Evolutionary conservation across 352 stramenopile genomes (phyloP), one percentile per base, ranked within the genome.

Genomic region (Phytopythium oedochilum): DNA sequence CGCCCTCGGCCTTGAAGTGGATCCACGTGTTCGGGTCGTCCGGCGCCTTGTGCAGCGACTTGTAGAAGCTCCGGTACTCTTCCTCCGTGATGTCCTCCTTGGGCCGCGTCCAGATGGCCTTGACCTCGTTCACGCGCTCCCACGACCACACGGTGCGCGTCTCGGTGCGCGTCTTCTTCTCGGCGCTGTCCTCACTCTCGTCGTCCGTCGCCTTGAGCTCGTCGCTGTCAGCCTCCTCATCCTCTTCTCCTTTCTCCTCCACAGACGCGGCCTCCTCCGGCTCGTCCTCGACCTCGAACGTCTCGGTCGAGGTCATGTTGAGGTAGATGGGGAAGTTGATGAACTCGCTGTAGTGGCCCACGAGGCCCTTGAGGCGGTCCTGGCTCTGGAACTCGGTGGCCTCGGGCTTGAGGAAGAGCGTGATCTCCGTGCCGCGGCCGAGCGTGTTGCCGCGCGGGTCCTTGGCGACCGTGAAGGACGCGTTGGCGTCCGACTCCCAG

Each of bases 271-370:
- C 77, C 8, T 73, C 64, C n/a, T 66, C 71, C n/a, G 80, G 61
- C 26, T 78, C 71, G 6, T 74, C 71, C 53, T 96, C 88, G 15
- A 98, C 94, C 55, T 98, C 89, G 49, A 94, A 90, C 17, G 74
- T 91, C 62, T 97, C 86, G 11, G 85, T 98, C 54, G 85, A 89
- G 43, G 81, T 97, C 62, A 96, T 85, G 63, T 98, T 86, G n/a
- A 99, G 71, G 68, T 97, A 98, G 68, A 99, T 99, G 3, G 98
- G 98, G 77, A 99, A 99, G 29, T 85, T 98, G 59, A 99, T 99
- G 79, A 99, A 99, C 82, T 99, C 98, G 25, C 94, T 99, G 82
- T 99, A 99, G 66, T 97, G 94, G 46, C 93, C 79, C 36, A 99
- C 92, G 23, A 99, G 78, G 15, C 78, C 66, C 70, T 98, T 96